phyloP scores from a whole-genome alignment of 257 asterid species.

The Forsythia suspensa region DNA sequence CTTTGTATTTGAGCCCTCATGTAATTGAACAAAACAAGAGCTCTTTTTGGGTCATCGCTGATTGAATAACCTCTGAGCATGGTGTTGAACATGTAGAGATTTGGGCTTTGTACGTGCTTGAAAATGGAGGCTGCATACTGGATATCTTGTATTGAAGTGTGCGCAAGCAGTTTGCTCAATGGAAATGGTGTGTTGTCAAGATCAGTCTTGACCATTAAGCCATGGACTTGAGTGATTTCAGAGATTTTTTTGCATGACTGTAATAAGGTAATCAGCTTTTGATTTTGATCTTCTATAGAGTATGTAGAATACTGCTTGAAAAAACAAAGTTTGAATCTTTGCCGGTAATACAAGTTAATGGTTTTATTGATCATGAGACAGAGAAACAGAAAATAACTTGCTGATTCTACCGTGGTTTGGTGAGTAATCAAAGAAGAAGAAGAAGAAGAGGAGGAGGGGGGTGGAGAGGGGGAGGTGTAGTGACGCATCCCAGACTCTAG shows the following conservation, averaged over 20 bases:
- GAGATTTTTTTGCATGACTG: constrained; percentile 47
- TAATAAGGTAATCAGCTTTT: constrained; percentile 42
- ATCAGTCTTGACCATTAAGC: constrained; percentile 56
- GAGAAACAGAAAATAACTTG: neutral
- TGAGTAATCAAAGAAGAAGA: too few relatives aligned
- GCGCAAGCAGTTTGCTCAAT: constrained; percentile 67
- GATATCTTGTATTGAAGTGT: constrained; percentile 36
- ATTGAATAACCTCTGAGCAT: constrained; percentile 56
- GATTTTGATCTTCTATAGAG: constrained; percentile 30
- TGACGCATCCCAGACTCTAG: too few relatives aligned
- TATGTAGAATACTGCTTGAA: constrained; percentile 19
- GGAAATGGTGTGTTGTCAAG: constrained; percentile 49
- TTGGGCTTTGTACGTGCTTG: constrained; percentile 39
- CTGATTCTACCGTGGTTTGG: too few relatives aligned
- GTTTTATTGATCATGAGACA: constrained; percentile 28
- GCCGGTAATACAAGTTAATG: constrained; percentile 9
- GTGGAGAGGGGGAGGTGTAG: too few relatives aligned
- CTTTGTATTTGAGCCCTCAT: constrained; percentile 33
- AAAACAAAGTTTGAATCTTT: constrained; percentile 11
- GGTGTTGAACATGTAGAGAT: constrained; percentile 55
- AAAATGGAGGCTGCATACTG: constrained; percentile 53
- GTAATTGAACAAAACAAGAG: constrained; percentile 44
- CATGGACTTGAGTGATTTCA: constrained; percentile 53
- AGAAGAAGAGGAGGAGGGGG: too few relatives aligned
- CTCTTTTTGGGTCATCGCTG: constrained; percentile 35